Conservation (phyloP, 2,329 filamentous ascomycete species). For the Colletotrichum spinosum region DNA sequence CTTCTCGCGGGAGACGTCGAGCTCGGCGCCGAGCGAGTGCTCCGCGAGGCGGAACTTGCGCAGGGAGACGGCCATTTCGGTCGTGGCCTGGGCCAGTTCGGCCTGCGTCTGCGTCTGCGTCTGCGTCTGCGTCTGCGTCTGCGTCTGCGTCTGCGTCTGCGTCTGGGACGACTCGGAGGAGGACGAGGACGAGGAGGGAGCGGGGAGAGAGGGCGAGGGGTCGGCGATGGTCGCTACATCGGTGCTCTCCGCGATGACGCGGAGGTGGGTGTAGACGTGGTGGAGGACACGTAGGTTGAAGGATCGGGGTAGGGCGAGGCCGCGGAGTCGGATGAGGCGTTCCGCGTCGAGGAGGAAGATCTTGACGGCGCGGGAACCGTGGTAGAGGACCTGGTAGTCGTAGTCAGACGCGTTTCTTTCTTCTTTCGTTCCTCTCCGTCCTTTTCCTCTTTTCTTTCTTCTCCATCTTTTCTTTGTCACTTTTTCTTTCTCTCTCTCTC, state of each 20-base stretch:
- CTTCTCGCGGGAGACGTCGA: slow-evolving; percentile 45
- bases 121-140: background rate
- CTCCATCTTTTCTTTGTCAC: too few relatives aligned
- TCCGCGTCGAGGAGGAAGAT: slow-evolving; percentile 54
- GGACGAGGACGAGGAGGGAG: background rate
- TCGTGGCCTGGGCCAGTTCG: slow-evolving; percentile 13
- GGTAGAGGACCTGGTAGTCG: slow-evolving; percentile 14
- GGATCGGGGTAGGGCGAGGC: slow-evolving; percentile 52
- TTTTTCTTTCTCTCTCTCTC: too few relatives aligned
- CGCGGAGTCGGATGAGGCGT: slow-evolving; percentile 53
- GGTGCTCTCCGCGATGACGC: slow-evolving; percentile 58
- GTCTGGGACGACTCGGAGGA: too few relatives aligned
- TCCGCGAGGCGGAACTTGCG: slow-evolving; percentile 46
- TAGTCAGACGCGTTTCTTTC: too few relatives aligned
- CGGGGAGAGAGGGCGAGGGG: slow-evolving; percentile 8
- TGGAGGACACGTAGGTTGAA: slow-evolving; percentile 56
- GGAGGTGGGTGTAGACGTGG: slow-evolving; percentile 59
- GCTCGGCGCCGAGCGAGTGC: slow-evolving; percentile 38
- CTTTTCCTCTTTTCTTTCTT: too few relatives aligned
- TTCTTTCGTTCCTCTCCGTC: too few relatives aligned
- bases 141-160: background rate
- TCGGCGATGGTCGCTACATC: slow-evolving; percentile 24
- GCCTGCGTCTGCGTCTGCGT: background rate
- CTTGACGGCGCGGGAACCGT: slow-evolving; percentile 29
- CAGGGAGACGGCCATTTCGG: slow-evolving; percentile 29